A percentile compares a stretch with the other conserved stretches of the same genome.
These are phyloP conservation scores for Cymbidium sinense DNA, from an alignment of 106 monocot genomes.

Conservation along the genomic window DNA sequence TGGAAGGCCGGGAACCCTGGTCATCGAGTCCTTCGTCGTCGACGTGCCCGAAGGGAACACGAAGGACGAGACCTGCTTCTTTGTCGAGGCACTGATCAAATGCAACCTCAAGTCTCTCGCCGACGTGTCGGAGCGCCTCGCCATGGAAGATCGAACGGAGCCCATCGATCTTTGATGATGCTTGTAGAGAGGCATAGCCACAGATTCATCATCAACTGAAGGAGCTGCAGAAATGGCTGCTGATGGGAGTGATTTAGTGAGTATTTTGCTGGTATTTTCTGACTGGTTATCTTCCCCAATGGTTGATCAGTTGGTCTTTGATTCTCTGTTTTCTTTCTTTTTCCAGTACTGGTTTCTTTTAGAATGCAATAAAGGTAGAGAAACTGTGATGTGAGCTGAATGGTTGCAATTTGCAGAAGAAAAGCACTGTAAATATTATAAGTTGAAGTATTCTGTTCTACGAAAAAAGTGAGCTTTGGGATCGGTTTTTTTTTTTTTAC, in stretches of 20 bases:
- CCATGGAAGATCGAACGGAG: constrained; percentile 27
- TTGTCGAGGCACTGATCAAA: constrained; percentile 61
- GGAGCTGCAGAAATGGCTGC: neutral
- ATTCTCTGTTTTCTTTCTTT: no score
- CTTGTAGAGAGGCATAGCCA: neutral
- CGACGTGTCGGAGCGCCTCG: constrained; percentile 39
- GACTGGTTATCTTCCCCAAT: neutral
- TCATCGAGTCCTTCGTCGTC: constrained; percentile 31
- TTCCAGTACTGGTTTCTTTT: neutral
- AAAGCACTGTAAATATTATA: neutral
- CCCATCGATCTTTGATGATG: constrained; percentile 11
- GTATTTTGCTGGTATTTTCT: neutral
- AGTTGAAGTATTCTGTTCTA: neutral
- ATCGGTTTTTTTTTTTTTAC: no score
- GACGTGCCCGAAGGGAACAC: constrained; percentile 66
- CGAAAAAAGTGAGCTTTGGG: no score
- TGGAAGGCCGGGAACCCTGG: constrained; percentile 42
- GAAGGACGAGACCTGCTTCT: constrained; percentile 54
- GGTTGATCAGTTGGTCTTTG: neutral
- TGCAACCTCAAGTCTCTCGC: constrained; percentile 62
- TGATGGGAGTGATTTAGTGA: neutral
- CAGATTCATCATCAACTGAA: neutral
- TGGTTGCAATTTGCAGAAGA: neutral
- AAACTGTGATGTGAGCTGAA: neutral
- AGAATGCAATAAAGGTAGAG: neutral